Base-by-base conservation (phyloP, 176 grass and related monocot genomes). In the Metroxylon sagu region DNA sequence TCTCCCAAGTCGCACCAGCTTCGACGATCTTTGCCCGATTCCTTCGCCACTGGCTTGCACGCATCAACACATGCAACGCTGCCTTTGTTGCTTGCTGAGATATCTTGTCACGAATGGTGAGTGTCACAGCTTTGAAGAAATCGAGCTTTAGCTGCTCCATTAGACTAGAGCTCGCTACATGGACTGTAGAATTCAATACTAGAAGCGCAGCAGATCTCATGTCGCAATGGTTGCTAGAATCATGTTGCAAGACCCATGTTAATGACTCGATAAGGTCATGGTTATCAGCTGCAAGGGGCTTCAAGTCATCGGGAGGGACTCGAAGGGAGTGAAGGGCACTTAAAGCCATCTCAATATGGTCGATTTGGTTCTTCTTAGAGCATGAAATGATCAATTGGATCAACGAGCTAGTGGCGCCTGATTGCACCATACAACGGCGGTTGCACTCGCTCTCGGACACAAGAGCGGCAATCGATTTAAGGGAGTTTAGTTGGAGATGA, bases 51-150 rank as follows among this genome's bases (percentile, higher is more conserved):
- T 57, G 26, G 35, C 67, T 79, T 19, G 71, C 67, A 54, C 55
- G 54, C 19, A 58, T 39, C 0, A 82, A 61, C 14, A 29, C 54
- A 1, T 59, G 67, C 48, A 87, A 54, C 16, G 84, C 84, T 0
- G 62, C 54, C 16, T 72, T 68, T 18, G 75, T 75, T 66, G 66
- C 71, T 25, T 31, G 3, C 0, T 76, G 53, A 52, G 71, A 72
- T 17, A 72, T 39, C 5, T 57, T 19, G 21, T 75, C 79, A 10
- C 71, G 71, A 23, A 75, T 3, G 28, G 48, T 66, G n/a, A 49
- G 62, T 1, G 79, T 82, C 17, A 79, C 17, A 26, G 30, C 75
- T 18, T n/a, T 18, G 67, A 83, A 72, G 61, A 83, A 64, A 29
- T 64, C 76, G 17, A 60, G 58, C 16, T 18, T 60, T 26, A 79